phyloP scores from a whole-genome alignment of 2,329 filamentous ascomycete species.

The Fusarium lyarnte region DNA sequence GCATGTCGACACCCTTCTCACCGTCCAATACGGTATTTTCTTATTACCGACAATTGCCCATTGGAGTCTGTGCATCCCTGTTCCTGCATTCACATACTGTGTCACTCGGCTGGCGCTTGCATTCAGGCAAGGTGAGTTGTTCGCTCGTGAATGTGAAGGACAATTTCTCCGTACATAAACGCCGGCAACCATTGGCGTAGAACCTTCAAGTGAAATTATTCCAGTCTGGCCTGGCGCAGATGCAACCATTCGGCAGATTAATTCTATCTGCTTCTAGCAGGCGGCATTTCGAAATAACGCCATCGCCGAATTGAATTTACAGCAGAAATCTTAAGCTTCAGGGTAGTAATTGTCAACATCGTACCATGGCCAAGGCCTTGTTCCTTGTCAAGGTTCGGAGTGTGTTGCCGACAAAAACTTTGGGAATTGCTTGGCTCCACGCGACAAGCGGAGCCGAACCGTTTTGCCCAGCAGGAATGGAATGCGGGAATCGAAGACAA shows the following conservation, averaged over 20 bases:
- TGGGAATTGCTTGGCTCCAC: constrained; percentile 3
- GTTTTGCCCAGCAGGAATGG: background rate
- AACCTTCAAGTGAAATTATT: no score
- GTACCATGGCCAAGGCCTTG: background rate
- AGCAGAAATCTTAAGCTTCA: background rate
- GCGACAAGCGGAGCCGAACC: constrained; percentile 1
- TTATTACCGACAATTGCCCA: background rate
- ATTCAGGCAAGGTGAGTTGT: background rate
- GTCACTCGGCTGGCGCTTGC: background rate
- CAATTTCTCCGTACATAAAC: background rate
- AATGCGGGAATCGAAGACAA: constrained; percentile 6
- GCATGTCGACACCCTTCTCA: background rate
- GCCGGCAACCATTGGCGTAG: background rate
- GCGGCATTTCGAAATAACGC: background rate
- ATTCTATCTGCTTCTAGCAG: background rate
- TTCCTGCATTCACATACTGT: constrained; percentile 14
- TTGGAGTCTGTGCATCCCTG: constrained; percentile 6
- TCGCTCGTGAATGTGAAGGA: background rate
- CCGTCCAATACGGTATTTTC: background rate
- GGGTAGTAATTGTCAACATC: constrained; percentile 8
- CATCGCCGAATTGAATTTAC: background rate
- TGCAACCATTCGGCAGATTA: background rate
- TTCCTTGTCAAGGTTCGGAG: background rate
- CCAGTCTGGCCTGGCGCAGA: background rate
- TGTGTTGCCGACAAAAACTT: background rate